Evolutionary conservation across 1,139 yeast genomes (phyloP).

Genomic region (Blastobotrys buckinghamii): DNA sequence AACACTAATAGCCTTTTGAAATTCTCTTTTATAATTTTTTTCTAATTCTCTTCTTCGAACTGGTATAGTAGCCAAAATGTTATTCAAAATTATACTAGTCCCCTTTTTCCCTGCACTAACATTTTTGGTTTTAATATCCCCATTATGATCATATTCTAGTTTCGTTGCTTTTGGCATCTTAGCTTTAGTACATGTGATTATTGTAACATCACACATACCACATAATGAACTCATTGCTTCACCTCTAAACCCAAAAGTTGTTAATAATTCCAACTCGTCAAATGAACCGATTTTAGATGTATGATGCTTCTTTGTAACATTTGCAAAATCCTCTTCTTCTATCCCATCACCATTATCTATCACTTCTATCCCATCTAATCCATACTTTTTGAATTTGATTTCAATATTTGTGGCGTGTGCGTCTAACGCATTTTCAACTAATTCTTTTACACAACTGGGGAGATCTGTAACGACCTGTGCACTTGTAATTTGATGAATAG

Average conservation of each 20-base stretch:
- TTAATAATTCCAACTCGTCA: conserved; percentile 46
- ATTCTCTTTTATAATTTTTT: conserved; percentile 66
- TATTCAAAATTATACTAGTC: conserved; percentile 44
- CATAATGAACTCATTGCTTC: conserved; percentile 34
- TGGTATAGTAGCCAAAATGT: conserved; percentile 53
- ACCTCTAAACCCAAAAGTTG: conserved; percentile 39
- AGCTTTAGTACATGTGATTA: conserved; percentile 50
- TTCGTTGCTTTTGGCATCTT: conserved; percentile 53
- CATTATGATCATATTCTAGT: conserved; percentile 49
- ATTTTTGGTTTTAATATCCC: conserved; percentile 39
- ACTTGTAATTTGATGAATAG: conserved; percentile 73
- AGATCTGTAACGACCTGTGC: conserved; percentile 89
- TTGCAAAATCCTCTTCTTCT: conserved; percentile 47
- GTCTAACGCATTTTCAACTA: conserved; percentile 82
- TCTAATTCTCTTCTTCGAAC: conserved; percentile 66
- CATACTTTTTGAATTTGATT: conserved; percentile 60
- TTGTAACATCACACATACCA: conserved; percentile 37
- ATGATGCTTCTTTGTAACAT: conserved; percentile 62
- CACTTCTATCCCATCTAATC: conserved; percentile 67
- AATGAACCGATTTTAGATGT: conserved; percentile 67
- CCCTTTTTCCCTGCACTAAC: conserved; percentile 42
- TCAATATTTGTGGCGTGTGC: conserved; percentile 67
- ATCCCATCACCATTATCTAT: conserved; percentile 80
- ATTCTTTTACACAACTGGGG: conserved; percentile 71
- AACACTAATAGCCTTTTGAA: conserved; percentile 53